Evolutionary conservation across 129 eudicot species (phyloP).

Genomic region (sunflower (Helianthus annuus)): HanXRQr2.0-SUNRISE NC_035442.2:16084489-16084988

Average conservation of each 20-base stretch:
- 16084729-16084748: conserved; percentile 43
- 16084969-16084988: conserved; percentile 49
- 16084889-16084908: conserved; percentile 44
- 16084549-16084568: not conserved
- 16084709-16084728: conserved; percentile 42
- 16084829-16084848: conserved; percentile 50
- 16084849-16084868: conserved; percentile 87
- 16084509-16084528: not conserved
- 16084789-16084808: conserved; percentile 55
- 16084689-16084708: conserved; percentile 38
- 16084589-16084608: not conserved
- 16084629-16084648: not conserved
- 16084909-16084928: conserved; percentile 66
- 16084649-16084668: not conserved
- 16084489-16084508: conserved; percentile 8
- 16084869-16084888: conserved; percentile 98
- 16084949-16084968: not conserved
- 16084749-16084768: conserved; percentile 63
- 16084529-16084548: not conserved
- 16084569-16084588: conserved; percentile 7
- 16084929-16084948: not conserved
- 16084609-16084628: not conserved
- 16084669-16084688: conserved; percentile 77
- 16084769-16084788: conserved; percentile 56
- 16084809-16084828: conserved; percentile 74